phyloP scores from a whole-genome alignment of 345 rosid genomes.

The Aethionema arabicum region DNA sequence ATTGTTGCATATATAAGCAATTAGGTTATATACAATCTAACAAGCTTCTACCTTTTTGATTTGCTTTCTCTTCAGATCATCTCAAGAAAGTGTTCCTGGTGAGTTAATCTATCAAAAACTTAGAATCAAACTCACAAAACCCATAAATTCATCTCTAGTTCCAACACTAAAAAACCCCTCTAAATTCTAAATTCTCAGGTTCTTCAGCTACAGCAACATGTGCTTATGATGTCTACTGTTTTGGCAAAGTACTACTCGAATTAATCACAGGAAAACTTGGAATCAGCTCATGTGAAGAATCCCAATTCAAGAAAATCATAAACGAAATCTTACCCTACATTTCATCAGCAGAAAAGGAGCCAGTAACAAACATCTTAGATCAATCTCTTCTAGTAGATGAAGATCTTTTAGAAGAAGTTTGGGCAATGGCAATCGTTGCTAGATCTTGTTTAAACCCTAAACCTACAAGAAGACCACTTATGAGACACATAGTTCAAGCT shows the following conservation, averaged over 20 bases:
- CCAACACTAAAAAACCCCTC: constrained; percentile 1
- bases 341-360: constrained; percentile 64
- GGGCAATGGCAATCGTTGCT: constrained; percentile 97
- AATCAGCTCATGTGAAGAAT: constrained; percentile 60
- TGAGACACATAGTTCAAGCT: constrained; percentile 86
- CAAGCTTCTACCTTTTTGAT: constrained; percentile 3
- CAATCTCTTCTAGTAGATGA: constrained; percentile 81
- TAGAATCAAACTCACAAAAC: not conserved
- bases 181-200: constrained; percentile 38
- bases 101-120: constrained; percentile 6
- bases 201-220: constrained; percentile 45
- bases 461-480: constrained; percentile 71
- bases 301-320: constrained; percentile 55
- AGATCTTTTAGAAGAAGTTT: constrained; percentile 91
- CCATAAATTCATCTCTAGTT: not conserved
- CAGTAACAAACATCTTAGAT: constrained; percentile 70
- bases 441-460: constrained; percentile 87
- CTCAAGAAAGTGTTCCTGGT: constrained; percentile 34
- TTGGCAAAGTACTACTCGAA: constrained; percentile 83
- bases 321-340: constrained; percentile 60
- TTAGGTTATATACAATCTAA: not conserved
- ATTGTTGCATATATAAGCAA: not conserved
- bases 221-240: constrained; percentile 83
- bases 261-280: constrained; percentile 92
- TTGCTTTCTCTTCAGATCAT: constrained; percentile 22